Conservation (phyloP, 2,329 filamentous ascomycete species). For the Tolypocladium cylindrosporum region DNA sequence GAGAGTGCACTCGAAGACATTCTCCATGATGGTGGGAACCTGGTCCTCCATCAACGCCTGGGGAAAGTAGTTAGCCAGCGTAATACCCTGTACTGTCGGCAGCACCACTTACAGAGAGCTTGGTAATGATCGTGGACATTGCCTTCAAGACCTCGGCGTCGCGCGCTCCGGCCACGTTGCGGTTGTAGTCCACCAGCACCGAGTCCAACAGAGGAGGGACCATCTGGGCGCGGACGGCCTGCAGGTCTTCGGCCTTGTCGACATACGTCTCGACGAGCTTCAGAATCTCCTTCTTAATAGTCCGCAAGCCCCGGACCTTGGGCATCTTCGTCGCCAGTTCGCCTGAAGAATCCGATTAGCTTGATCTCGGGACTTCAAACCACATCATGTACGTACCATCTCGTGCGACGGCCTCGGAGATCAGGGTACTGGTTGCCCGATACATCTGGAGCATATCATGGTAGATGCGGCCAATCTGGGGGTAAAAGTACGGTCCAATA, state of each 20-base stretch:
- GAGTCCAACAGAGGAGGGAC: slow-evolving; percentile 93
- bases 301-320: slow-evolving; percentile 86
- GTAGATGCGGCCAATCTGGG: slow-evolving; percentile 95
- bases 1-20: slow-evolving; percentile 94
- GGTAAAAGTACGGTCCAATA: slow-evolving; percentile 94
- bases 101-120: slow-evolving; percentile 71
- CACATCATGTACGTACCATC: slow-evolving; percentile 49
- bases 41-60: slow-evolving; percentile 96
- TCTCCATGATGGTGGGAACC: slow-evolving; percentile 94
- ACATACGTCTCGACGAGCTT: slow-evolving; percentile 98
- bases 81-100: neutral
- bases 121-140: slow-evolving; percentile 95
- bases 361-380: neutral
- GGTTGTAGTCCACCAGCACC: slow-evolving; percentile 91
- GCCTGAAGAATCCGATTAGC: slow-evolving; percentile 33
- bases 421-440: slow-evolving; percentile 88
- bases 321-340: slow-evolving; percentile 96
- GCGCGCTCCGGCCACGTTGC: slow-evolving; percentile 88
- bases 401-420: slow-evolving; percentile 80
- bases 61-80: slow-evolving; percentile 4
- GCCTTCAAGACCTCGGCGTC: slow-evolving; percentile 95
- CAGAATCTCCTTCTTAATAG: slow-evolving; percentile 98
- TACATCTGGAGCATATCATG: slow-evolving; percentile 99
- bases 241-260: slow-evolving; percentile 91
- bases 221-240: slow-evolving; percentile 87